phyloP scores from a whole-genome alignment of 2,329 filamentous ascomycete genomes.

The Fusarium siculi region DNA sequence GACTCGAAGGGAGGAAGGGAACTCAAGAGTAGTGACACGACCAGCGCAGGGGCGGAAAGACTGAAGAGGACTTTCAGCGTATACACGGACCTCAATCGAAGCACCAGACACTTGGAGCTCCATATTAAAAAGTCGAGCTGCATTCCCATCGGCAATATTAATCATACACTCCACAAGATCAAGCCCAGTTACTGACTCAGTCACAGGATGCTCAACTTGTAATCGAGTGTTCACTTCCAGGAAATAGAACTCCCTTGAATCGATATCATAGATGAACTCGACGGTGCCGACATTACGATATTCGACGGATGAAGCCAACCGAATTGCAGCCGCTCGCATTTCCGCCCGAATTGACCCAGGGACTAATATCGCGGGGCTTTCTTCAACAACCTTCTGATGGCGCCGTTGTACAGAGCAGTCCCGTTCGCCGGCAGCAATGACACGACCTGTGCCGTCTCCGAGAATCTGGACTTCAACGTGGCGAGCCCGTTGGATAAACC shows the following conservation, averaged over 20 bases:
- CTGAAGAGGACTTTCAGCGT: constrained; percentile 64
- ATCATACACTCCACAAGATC: constrained; percentile 72
- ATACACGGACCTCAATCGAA: constrained; percentile 54
- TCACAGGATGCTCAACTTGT: constrained; percentile 64
- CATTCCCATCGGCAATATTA: constrained; percentile 42
- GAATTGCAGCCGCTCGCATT: constrained; percentile 53
- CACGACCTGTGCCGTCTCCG: constrained; percentile 56
- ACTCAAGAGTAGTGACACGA: constrained; percentile 65
- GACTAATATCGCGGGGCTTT: constrained; percentile 54
- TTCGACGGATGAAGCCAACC: constrained; percentile 49
- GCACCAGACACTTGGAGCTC: constrained; percentile 33
- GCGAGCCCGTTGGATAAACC: constrained; percentile 53
- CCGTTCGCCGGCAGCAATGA: constrained; percentile 56
- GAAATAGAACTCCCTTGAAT: constrained; percentile 55
- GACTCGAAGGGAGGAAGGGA: constrained; percentile 64
- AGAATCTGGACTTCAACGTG: constrained; percentile 64
- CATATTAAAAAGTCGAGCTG: constrained; percentile 27
- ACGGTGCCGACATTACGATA: constrained; percentile 58
- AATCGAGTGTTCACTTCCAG: constrained; percentile 61
- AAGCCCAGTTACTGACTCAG: constrained; percentile 79
- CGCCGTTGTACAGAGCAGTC: constrained; percentile 63
- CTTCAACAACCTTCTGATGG: constrained; percentile 64
- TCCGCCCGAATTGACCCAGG: constrained; percentile 42
- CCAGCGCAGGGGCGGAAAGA: constrained; percentile 70
- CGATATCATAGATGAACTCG: constrained; percentile 57